Base-by-base conservation (phyloP, 352 stramenopile species). In the Peronospora belbahrii region DNA sequence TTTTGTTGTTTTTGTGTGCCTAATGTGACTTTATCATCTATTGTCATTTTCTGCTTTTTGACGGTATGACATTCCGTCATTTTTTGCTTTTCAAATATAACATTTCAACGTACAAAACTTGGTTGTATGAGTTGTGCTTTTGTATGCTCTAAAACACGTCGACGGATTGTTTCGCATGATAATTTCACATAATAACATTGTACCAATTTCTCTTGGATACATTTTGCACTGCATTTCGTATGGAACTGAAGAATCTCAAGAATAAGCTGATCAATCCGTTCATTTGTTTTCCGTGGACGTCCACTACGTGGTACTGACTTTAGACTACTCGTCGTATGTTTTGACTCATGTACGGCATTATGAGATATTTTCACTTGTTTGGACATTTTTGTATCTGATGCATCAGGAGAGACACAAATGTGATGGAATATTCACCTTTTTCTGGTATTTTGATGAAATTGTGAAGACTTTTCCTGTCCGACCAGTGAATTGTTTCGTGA, bases 241-340 rank as follows among this genome's bases (percentile, higher is more conserved):
- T 74, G 80, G 6, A 59, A 53, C 25, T 62, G 71, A 9, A 87
- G 65, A 4, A 72, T 60, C 45, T 84, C 68, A 6, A 87, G 45
- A 42, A 87, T 87, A 22, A 87, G 70, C 14, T 68, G 65, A 46
- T 87, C 75, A 17, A 87, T 67, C 22, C 83, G 62, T 13, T 67
- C 66, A 24, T 55, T 83, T 3, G 75, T 87, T 48, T 85, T 83
- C 15, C 75, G 67, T n/a, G 75, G 75, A 1, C 72, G 67, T 2
- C 75, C 75, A 48, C 72, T 85, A 24, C 75, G 65, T 9, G 70
- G 72, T 0, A 67, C 70, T 8, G 67, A 74, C 7, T 46, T 50
- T 13, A 87, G 69, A 4, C 56, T 80, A 10, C 74, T 81, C 9
- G 69, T 72, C 47, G 81, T 84, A 34, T 70, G 65, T n/a, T 85